These are phyloP conservation scores for Flaveria robusta DNA, from an alignment of 129 eudicot species.

Conservation along the genomic window DNA sequence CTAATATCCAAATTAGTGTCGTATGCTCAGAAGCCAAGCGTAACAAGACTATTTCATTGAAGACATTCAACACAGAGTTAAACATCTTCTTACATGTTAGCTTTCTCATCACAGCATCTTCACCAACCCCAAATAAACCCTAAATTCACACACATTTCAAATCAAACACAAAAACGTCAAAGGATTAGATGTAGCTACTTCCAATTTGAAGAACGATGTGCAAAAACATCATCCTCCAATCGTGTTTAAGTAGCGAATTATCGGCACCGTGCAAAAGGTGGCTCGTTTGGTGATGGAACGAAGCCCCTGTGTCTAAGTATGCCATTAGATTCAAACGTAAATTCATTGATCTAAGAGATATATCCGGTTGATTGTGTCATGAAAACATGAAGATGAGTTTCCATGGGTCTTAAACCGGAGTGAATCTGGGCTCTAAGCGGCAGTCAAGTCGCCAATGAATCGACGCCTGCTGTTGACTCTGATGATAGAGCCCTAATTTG, in stretches of 20 bases:
- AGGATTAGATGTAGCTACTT: slow-evolving; percentile 38
- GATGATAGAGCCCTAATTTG: slow-evolving; percentile 34
- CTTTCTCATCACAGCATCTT: slow-evolving; percentile 60
- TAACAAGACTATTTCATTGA: slow-evolving; percentile 68
- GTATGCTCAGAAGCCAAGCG: slow-evolving; percentile 91
- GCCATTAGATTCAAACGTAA: slow-evolving; percentile 33
- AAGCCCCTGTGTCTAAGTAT: slow-evolving; percentile 71
- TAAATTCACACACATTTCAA: not conserved
- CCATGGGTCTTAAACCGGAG: slow-evolving; percentile 51
- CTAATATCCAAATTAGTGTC: too few species aligned
- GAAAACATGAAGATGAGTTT: slow-evolving; percentile 9
- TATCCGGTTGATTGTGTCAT: slow-evolving; percentile 46
- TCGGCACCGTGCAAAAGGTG: slow-evolving; percentile 90
- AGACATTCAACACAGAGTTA: slow-evolving; percentile 53
- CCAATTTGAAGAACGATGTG: slow-evolving; percentile 47
- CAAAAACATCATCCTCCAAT: slow-evolving; percentile 31
- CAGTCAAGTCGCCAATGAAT: slow-evolving; percentile 49
- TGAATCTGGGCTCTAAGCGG: slow-evolving; percentile 58
- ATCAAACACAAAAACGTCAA: not conserved
- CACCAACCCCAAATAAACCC: not conserved
- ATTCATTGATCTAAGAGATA: not conserved
- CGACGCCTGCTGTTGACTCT: slow-evolving; percentile 66
- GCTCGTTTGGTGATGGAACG: slow-evolving; percentile 28
- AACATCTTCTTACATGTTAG: slow-evolving; percentile 60
- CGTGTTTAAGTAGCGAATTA: slow-evolving; percentile 48